Evolutionary conservation across 1,139 yeast genomes (phyloP).

Genomic region (Lodderomyces pseudojiufengensis): DNA sequence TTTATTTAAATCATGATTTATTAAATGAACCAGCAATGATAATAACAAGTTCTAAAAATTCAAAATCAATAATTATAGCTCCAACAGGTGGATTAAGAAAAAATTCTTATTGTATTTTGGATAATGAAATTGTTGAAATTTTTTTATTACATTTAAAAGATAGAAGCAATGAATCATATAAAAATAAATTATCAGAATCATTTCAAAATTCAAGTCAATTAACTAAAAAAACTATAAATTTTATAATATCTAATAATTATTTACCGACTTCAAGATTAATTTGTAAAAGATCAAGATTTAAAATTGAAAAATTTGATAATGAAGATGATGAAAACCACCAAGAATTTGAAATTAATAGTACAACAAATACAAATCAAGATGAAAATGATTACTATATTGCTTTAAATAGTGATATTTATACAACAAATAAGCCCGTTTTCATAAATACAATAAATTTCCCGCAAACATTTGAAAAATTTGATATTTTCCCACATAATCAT

Average conservation of each 20-base stretch:
- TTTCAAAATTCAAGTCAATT: constrained; percentile 30
- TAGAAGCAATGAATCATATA: constrained; percentile 19
- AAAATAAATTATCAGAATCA: constrained; percentile 21
- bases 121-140: constrained; percentile 30
- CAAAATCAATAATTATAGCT: constrained; percentile 30
- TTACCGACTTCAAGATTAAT: constrained; percentile 46
- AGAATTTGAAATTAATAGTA: not conserved
- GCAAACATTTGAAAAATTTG: constrained; percentile 16
- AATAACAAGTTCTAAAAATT: constrained; percentile 25
- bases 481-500: constrained; percentile 37
- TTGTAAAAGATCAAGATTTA: constrained; percentile 50
- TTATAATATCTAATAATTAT: constrained; percentile 45
- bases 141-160: constrained; percentile 27
- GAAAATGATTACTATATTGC: constrained; percentile 33
- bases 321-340: constrained; percentile 11
- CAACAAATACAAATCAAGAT: constrained; percentile 5
- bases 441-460: constrained; percentile 17
- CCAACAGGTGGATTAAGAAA: constrained; percentile 43
- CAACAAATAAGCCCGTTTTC: constrained; percentile 26
- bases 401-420: constrained; percentile 33
- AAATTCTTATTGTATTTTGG: constrained; percentile 37
- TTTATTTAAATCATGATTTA: constrained; percentile 21
- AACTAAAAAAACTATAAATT: constrained; percentile 50
- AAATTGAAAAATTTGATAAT: constrained; percentile 19
- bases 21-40: constrained; percentile 32